Percentiles rank a stretch among this genome's conserved stretches.
phyloP scores from a whole-genome alignment of 768 basidiomycete genomes.

The Hygrocybe punicea region DNA sequence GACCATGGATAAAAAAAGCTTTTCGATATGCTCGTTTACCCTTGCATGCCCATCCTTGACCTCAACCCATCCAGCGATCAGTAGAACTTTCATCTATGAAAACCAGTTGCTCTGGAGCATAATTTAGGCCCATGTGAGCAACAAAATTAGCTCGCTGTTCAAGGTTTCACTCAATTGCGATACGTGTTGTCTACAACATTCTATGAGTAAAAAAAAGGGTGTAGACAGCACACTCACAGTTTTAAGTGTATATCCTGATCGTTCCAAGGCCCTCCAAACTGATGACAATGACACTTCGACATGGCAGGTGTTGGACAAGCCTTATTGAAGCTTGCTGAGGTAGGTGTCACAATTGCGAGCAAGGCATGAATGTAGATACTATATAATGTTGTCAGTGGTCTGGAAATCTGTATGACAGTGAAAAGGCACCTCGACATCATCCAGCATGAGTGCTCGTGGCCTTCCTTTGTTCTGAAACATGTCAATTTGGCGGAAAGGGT shows the following conservation, averaged over 20 bases:
- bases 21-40: slow-evolving; percentile 20
- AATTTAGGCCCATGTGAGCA: slow-evolving; percentile 13
- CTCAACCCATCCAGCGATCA: slow-evolving; percentile 21
- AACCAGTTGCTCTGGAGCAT: slow-evolving; percentile 20
- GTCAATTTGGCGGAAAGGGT: too few species aligned
- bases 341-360: neutral
- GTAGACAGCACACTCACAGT: slow-evolving; percentile 6
- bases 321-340: slow-evolving; percentile 8
- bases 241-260: slow-evolving; percentile 18
- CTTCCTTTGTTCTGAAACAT: too few species aligned
- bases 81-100: slow-evolving; percentile 32
- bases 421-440: neutral
- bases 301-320: slow-evolving; percentile 5
- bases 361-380: neutral
- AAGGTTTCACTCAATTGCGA: slow-evolving; percentile 20
- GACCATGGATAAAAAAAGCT: slow-evolving; percentile 30
- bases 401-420: neutral
- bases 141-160: slow-evolving; percentile 12
- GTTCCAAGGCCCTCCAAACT: slow-evolving; percentile 16
- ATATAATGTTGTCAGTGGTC: neutral
- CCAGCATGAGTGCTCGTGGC: neutral
- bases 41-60: slow-evolving; percentile 22
- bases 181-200: slow-evolving; percentile 6
- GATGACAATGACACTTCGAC: slow-evolving; percentile 8
- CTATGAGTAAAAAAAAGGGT: too few species aligned